A percentile compares a stretch with the other conserved stretches of the same genome.
These are phyloP conservation scores for Guadua angustifolia DNA, from an alignment of 176 grass and related monocot species.

Conservation along the genomic window DNA sequence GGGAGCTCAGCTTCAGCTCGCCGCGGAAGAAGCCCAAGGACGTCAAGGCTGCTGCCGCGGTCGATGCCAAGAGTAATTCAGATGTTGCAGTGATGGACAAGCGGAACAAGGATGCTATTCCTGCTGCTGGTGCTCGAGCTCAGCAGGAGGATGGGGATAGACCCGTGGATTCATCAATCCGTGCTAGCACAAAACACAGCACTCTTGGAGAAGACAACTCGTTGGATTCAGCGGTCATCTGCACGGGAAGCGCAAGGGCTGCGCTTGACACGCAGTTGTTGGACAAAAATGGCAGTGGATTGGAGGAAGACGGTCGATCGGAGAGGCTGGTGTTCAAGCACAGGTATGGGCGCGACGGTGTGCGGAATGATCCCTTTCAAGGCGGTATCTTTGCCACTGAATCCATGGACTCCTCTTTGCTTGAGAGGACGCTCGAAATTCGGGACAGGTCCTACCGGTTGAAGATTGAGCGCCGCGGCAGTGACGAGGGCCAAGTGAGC, in stretches of 20 bases:
- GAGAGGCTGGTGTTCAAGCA: background rate
- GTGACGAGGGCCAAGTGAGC: slow-evolving; percentile 1
- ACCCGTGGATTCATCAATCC: background rate
- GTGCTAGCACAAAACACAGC: background rate
- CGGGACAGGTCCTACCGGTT: slow-evolving; percentile 66
- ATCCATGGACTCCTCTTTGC: slow-evolving; percentile 59
- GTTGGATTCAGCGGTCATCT: background rate
- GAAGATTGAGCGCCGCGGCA: slow-evolving; percentile 40
- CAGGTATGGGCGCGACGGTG: background rate
- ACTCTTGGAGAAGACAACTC: background rate
- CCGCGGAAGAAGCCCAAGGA: slow-evolving; percentile 49
- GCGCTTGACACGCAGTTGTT: slow-evolving; percentile 49
- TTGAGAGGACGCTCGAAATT: slow-evolving; percentile 72
- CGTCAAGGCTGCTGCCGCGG: background rate
- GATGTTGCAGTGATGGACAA: no score
- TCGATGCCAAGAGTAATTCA: no score
- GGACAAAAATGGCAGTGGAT: slow-evolving; percentile 42
- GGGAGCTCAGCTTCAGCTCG: slow-evolving; percentile 52
- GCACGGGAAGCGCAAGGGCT: background rate
- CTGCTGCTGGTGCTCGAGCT: background rate
- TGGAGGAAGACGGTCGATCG: background rate
- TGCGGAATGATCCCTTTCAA: slow-evolving; percentile 1
- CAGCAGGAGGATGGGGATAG: background rate
- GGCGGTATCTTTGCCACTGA: slow-evolving; percentile 37
- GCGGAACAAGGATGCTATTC: no score